Base-by-base conservation (phyloP, 768 basidiomycete genomes). In the Auriscalpium orientale region DNA sequence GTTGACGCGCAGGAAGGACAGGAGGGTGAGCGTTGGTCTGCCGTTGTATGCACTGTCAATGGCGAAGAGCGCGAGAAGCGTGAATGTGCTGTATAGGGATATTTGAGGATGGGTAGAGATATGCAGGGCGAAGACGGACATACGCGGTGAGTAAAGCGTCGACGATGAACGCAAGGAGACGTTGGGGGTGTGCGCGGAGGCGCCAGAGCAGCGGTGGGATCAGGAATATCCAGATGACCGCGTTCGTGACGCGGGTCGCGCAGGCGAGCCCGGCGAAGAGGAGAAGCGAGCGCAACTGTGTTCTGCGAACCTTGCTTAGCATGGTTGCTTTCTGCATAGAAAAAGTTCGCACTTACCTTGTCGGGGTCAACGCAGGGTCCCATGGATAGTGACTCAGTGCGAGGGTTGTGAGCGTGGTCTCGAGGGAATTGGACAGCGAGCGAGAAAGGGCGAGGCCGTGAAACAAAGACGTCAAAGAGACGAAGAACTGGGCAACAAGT, bases 391-490 rank as follows among this genome's bases (percentile, higher is more conserved):
- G 79, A 12, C 75, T 73, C 54, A 95, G 77, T 1, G 94, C 95
- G 44, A 87, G 70, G 0, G 84, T 84, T 0, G 89, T 88, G 45
- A 98, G 71, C 0, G 91, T 84, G 0, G 93, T 93, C 66, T 99
- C 97, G 28, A 95, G 72, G 12, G 93, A 95, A 67, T 98, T 99
- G 34, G 92, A 95, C 52, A 98, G 73, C 1, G 94, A 90, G 37
- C 97, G 81, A 4, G 94, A 88, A 22, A 97, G 74, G 1, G 90
- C 80, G 52, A 95, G 76, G 0, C 81, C 82, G 70, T 98, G 82
- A 73, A 98, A 98, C 66, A 95, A 82, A 5, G 91, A 95, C 1
- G 86, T 82, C 51, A 95, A 66, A 28, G 92, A 91, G 38, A 98
- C 67, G 57, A 93, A 76, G 38, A 86, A 70, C 94, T 98, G 60